Evolutionary conservation across 2,329 filamentous ascomycete species (phyloP).

Genomic region (Hypoxylon sp.): DNA sequence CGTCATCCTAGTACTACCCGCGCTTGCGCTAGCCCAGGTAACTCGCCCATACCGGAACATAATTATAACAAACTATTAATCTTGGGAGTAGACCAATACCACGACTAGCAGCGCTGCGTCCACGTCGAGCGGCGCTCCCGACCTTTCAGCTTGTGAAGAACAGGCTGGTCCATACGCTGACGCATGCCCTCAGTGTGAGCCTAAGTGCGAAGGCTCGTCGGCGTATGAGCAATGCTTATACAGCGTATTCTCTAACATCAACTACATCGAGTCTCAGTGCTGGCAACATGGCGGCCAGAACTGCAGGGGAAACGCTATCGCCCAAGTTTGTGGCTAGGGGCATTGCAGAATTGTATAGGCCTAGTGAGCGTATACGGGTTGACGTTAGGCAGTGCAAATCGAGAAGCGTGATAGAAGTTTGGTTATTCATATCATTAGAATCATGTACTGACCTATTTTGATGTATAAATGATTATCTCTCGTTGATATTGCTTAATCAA

Average conservation of each 20-base stretch:
- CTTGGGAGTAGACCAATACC: slow-evolving; percentile 1
- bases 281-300: slow-evolving; percentile 41
- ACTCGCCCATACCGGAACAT: neutral
- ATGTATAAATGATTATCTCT: no score
- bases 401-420: neutral
- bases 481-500: neutral
- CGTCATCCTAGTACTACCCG: slow-evolving; percentile 37
- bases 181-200: slow-evolving; percentile 40
- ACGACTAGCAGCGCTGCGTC: slow-evolving; percentile 29
- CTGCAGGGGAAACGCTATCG: slow-evolving; percentile 36
- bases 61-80: neutral
- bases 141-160: slow-evolving; percentile 43
- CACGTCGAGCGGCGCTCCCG: slow-evolving; percentile 28
- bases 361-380: no score
- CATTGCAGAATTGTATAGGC: neutral
- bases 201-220: slow-evolving; percentile 31
- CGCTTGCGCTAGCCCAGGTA: slow-evolving; percentile 45
- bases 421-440: neutral
- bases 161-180: slow-evolving; percentile 34
- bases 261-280: slow-evolving; percentile 42
- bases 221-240: slow-evolving; percentile 39
- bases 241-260: slow-evolving; percentile 43
- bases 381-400: neutral
- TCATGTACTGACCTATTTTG: neutral
- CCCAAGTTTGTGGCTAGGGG: slow-evolving; percentile 37